phyloP scores from a whole-genome alignment of 2,329 filamentous ascomycete species.

The Paraphoma chrysanthemicola region DNA sequence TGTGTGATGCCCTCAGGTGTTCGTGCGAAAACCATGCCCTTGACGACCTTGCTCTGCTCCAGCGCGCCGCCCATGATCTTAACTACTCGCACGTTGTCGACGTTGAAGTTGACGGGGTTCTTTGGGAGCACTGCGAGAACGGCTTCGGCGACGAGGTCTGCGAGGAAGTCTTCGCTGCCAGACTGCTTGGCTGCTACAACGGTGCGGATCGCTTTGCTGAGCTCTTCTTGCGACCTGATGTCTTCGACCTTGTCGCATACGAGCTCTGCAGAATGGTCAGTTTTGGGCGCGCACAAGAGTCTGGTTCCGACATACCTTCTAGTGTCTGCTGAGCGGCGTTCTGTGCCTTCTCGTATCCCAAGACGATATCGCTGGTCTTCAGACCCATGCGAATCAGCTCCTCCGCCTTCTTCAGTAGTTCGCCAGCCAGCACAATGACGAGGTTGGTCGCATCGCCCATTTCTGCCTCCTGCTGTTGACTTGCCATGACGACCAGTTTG shows the following conservation, averaged over 20 bases:
- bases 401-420: constrained; percentile 96
- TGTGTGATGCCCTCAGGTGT: constrained; percentile 90
- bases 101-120: constrained; percentile 95
- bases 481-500: constrained; percentile 97
- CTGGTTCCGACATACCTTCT: constrained; percentile 62
- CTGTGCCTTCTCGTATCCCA: constrained; percentile 94
- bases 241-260: constrained; percentile 90
- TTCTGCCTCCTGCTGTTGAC: constrained; percentile 97
- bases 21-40: constrained; percentile 97
- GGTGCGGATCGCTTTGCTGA: constrained; percentile 93
- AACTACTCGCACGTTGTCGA: constrained; percentile 97
- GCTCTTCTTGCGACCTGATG: constrained; percentile 78
- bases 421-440: constrained; percentile 93
- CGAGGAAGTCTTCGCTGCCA: constrained; percentile 88
- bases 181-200: constrained; percentile 97
- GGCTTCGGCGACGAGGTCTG: constrained; percentile 83
- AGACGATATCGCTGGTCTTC: constrained; percentile 97
- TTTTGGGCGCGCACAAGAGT: background rate
- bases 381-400: constrained; percentile 95
- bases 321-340: constrained; percentile 83
- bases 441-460: constrained; percentile 99
- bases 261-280: constrained; percentile 64
- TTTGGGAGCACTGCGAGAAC: constrained; percentile 90
- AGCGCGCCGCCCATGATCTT: constrained; percentile 99
- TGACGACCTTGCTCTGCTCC: constrained; percentile 92